Evolutionary conservation across 2,329 filamentous ascomycete genomes (phyloP), one percentile per base, ranked within the genome.

Genomic region (Pseudogymnoascus sp.): DNA sequence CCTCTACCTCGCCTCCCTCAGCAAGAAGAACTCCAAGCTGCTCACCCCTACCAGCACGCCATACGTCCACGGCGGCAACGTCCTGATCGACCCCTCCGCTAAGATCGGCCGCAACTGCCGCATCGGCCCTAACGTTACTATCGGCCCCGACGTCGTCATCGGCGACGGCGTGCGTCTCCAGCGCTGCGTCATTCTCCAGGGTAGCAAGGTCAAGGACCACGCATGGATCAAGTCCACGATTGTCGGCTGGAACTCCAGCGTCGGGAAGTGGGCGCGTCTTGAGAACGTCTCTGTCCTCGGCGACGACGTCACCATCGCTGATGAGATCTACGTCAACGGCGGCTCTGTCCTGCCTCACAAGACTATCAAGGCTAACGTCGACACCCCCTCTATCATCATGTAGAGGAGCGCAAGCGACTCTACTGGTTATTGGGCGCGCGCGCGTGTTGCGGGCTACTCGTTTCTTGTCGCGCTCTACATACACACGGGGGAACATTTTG

Each of bases 191-290:
- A 79, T 99, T 64, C 83, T 99, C 68, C 85, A 88, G 67, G 90
- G 91, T 72, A 91, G 89, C 78, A 96, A 96, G 81, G 88, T 97
- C 78, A 97, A 97, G 84, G 95, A 99, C 76, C 93, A 99, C 76
- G 95, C 95, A 59, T 97, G 93, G 93, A 86, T 99, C 77, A 97
- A 97, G 87, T 96, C 90, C 75, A 95, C 93, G 72, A 97, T 99
- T 76, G 92, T 97, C 62, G 93, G 93, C 73, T 99, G 93, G 93
- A 96, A 97, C 84, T 96, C 91, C 81, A 89, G 87, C 36, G 91
- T 99, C 64, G 93, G 93, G 74, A 90, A 89, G 75, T 99, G 93
- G 93, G 93, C 93, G 65, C 89, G 93, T 69, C 82, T 97, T 68
- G 95, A 99, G 83, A 99, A 99, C 74, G 93, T 97, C 44, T 93